Conservation (phyloP, 768 basidiomycete species). For the Trichaptum fuscoviolaceum region DNA sequence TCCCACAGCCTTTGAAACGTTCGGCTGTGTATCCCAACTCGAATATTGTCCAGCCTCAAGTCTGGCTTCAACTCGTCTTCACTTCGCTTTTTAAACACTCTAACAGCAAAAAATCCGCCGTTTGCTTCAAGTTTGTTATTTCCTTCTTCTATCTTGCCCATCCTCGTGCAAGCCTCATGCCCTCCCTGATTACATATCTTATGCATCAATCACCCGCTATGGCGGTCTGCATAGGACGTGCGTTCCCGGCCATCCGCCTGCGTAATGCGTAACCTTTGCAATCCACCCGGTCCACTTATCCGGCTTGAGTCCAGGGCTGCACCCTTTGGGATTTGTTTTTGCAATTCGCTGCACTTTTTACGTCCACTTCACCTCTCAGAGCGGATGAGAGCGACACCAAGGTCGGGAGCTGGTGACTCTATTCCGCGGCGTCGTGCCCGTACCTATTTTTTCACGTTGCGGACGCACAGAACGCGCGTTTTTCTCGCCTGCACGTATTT, state of each 20-base stretch:
- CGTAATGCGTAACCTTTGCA: background rate
- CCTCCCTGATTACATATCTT: background rate
- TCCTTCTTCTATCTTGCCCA: background rate
- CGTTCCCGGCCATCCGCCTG: background rate
- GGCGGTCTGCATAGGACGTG: background rate
- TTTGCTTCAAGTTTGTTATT: background rate
- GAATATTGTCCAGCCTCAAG: no score
- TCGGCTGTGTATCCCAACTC: background rate
- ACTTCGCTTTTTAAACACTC: background rate
- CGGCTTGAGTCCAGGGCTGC: background rate
- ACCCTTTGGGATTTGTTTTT: background rate
- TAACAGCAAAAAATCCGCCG: background rate
- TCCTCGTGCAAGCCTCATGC: background rate
- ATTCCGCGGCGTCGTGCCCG: background rate
- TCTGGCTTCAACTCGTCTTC: background rate
- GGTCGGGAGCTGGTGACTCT: background rate
- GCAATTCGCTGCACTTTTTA: background rate
- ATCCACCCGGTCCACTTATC: background rate
- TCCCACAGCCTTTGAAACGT: background rate
- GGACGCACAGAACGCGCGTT: background rate
- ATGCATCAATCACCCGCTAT: background rate
- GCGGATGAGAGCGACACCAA: background rate
- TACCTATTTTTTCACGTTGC: background rate
- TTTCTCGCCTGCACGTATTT: background rate
- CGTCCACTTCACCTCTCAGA: background rate